These are phyloP conservation scores for Penicillium pulvis DNA, from an alignment of 495 filamentous ascomycete species.

Conservation along the genomic window DNA sequence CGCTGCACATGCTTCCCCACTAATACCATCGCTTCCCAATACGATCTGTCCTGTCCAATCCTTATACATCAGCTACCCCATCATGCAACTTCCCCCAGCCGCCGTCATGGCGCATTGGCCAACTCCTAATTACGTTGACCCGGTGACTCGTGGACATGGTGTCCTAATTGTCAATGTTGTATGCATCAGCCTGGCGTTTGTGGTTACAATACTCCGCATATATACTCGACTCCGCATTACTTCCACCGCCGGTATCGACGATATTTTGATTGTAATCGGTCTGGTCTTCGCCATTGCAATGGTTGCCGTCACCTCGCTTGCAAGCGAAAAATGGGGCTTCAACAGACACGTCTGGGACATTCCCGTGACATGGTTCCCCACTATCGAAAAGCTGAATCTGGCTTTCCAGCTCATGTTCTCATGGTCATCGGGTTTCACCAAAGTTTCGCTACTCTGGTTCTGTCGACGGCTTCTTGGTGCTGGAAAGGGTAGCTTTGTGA, in stretches of 20 bases:
- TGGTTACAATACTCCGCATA: conserved; percentile 47
- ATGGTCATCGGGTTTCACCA: conserved; percentile 53
- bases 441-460: conserved; percentile 60
- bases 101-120: conserved; percentile 54
- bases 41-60: no score
- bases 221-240: conserved; percentile 52
- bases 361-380: conserved; percentile 32
- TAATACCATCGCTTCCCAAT: not conserved
- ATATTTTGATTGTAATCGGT: conserved; percentile 47
- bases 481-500: conserved; percentile 35
- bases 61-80: conserved; percentile 2
- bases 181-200: conserved; percentile 38
- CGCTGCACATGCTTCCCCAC: not conserved
- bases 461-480: conserved; percentile 53
- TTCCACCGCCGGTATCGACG: conserved; percentile 51
- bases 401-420: conserved; percentile 56
- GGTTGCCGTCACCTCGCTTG: conserved; percentile 43
- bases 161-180: conserved; percentile 46
- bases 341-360: conserved; percentile 60
- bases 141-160: conserved; percentile 49
- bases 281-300: conserved; percentile 43
- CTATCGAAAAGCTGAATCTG: conserved; percentile 49
- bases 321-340: conserved; percentile 51
- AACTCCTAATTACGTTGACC: conserved; percentile 55
- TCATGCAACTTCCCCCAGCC: conserved; percentile 47